Evolutionary conservation across 2,329 filamentous ascomycete genomes (phyloP).

Genomic region (Chaetomiaceae sp.): DNA sequence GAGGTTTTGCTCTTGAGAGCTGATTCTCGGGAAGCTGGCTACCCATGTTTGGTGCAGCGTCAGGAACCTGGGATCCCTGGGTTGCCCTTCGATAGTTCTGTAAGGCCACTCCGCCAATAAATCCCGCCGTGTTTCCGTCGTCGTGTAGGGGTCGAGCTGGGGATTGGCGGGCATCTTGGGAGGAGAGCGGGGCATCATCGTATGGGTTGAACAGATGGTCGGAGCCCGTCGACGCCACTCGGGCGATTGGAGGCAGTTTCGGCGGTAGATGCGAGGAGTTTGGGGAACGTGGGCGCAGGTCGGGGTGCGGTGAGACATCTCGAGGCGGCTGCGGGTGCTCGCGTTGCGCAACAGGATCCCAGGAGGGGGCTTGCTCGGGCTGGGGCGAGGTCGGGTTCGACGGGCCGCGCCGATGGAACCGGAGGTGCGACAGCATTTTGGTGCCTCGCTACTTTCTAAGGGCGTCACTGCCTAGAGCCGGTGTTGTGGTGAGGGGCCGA

Average conservation of each 20-base stretch:
- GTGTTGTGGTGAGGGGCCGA: not conserved
- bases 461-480: not conserved
- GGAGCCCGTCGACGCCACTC: slow-evolving; percentile 43
- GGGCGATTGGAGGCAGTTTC: slow-evolving; percentile 47
- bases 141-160: slow-evolving; percentile 35
- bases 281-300: slow-evolving; percentile 35
- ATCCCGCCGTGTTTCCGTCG: slow-evolving; percentile 35
- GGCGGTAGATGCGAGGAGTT: slow-evolving; percentile 41
- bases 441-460: not conserved
- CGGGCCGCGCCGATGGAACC: slow-evolving; percentile 54
- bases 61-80: slow-evolving; percentile 25
- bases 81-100: slow-evolving; percentile 45
- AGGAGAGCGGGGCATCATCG: slow-evolving; percentile 20
- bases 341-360: slow-evolving; percentile 37
- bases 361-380: slow-evolving; percentile 41
- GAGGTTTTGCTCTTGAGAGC: slow-evolving; percentile 31
- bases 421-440: slow-evolving; percentile 36
- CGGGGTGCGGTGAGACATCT: slow-evolving; percentile 36
- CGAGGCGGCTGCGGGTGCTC: slow-evolving; percentile 40
- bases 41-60: slow-evolving; percentile 11
- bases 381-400: slow-evolving; percentile 53
- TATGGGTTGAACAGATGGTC: slow-evolving; percentile 18
- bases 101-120: slow-evolving; percentile 53
- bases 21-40: slow-evolving; percentile 27
- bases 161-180: slow-evolving; percentile 19